A percentile compares a stretch with the other conserved stretches of the same genome.
phyloP scores from a whole-genome alignment of 208 protist species.

The Herpetomonas samuelpessoai region DNA sequence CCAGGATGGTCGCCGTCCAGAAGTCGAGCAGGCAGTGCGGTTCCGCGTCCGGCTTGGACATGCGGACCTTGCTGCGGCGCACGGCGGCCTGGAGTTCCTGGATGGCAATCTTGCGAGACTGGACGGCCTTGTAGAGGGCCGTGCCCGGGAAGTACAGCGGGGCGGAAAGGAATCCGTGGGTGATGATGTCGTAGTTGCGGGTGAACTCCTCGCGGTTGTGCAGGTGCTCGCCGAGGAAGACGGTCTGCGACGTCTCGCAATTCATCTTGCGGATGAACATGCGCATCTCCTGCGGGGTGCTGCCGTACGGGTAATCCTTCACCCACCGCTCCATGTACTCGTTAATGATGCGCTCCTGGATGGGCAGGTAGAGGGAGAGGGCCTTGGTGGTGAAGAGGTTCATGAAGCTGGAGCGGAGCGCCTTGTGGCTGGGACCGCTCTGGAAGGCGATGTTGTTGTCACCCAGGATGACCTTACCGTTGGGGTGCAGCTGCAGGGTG shows the following conservation, averaged over 20 bases:
- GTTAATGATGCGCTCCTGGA: slow-evolving; percentile 74
- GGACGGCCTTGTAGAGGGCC: slow-evolving; percentile 86
- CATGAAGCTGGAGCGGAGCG: slow-evolving; percentile 81
- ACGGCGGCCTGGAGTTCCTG: slow-evolving; percentile 77
- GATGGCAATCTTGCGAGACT: slow-evolving; percentile 86
- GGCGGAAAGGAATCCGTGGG: slow-evolving; percentile 89
- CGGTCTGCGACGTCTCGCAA: slow-evolving; percentile 89
- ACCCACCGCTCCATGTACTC: slow-evolving; percentile 62
- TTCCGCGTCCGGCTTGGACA: slow-evolving; percentile 69
- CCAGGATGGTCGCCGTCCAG: slow-evolving; percentile 78
- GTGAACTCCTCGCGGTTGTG: slow-evolving; percentile 84
- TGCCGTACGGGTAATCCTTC: slow-evolving; percentile 48
- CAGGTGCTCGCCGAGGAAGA: slow-evolving; percentile 93
- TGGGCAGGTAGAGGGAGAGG: slow-evolving; percentile 79
- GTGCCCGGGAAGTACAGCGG: slow-evolving; percentile 92
- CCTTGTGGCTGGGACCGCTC: slow-evolving; percentile 79
- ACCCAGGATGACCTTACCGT: slow-evolving; percentile 78
- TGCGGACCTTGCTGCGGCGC: slow-evolving; percentile 66
- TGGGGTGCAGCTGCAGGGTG: slow-evolving; percentile 80
- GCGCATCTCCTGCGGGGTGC: slow-evolving; percentile 78
- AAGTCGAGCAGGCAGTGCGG: slow-evolving; percentile 92
- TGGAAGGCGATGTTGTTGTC: slow-evolving; percentile 89
- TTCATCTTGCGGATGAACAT: slow-evolving; percentile 88
- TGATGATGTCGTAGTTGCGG: slow-evolving; percentile 93
- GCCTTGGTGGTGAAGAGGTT: slow-evolving; percentile 85